Conservation (phyloP, 441 rosid species). For the Erodium trifolium region DNA sequence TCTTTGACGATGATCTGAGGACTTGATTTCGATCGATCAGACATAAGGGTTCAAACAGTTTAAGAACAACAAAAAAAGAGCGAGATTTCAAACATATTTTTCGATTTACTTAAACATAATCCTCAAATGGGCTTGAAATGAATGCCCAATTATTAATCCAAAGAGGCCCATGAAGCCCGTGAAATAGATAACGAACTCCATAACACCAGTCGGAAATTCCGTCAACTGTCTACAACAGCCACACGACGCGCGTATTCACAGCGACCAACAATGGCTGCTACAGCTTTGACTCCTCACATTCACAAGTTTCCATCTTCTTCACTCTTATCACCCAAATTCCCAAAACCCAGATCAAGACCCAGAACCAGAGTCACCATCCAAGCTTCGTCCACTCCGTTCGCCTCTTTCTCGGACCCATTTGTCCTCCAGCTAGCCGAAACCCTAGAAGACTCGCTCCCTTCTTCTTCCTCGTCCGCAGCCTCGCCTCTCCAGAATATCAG, state of each 20-base stretch:
- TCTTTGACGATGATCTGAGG: too few relatives aligned
- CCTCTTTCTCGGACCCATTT: slow-evolving; percentile 73
- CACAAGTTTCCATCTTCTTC: slow-evolving; percentile 8
- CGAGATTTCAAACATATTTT: too few relatives aligned
- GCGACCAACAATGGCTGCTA: slow-evolving; percentile 8
- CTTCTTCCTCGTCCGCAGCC: slow-evolving; percentile 26
- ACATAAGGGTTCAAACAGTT: too few relatives aligned
- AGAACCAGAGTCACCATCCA: too few relatives aligned
- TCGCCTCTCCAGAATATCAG: slow-evolving; percentile 56
- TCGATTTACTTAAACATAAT: too few relatives aligned
- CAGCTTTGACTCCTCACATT: slow-evolving; percentile 32
- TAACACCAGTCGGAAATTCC: not conserved
- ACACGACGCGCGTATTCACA: not conserved
- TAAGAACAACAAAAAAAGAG: too few relatives aligned
- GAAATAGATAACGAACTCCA: not conserved
- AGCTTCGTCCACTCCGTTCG: slow-evolving; percentile 9
- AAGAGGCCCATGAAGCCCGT: not conserved
- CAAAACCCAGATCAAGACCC: slow-evolving; percentile 18
- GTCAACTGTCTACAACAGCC: not conserved
- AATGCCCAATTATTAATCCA: too few relatives aligned
- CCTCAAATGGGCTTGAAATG: too few relatives aligned
- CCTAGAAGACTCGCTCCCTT: slow-evolving; percentile 63
- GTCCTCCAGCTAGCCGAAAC: slow-evolving; percentile 75
- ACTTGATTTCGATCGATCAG: too few relatives aligned
- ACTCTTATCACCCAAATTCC: slow-evolving; percentile 15